phyloP scores from a whole-genome alignment of 345 rosid species.

The Sapria himalayana region DNA sequence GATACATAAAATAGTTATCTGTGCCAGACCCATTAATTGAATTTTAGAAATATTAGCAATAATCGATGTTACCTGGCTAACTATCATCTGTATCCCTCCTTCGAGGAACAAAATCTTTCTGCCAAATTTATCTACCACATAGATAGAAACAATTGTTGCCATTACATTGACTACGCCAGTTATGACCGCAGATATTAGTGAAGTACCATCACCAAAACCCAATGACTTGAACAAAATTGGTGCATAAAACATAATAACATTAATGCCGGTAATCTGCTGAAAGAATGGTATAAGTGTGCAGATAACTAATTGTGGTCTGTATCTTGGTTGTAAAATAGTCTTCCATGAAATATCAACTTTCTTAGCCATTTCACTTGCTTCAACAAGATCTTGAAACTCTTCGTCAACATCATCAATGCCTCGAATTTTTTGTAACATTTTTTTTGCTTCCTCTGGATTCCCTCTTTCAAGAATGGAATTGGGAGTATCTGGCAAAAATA shows the following conservation, averaged over 20 bases:
- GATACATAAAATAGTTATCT: no score
- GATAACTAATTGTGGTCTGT: slow-evolving; percentile 45
- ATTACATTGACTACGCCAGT: slow-evolving; percentile 42
- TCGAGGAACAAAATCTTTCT: slow-evolving; percentile 45
- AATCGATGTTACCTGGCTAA: slow-evolving; percentile 28
- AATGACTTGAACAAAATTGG: slow-evolving; percentile 56
- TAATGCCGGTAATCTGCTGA: slow-evolving; percentile 65
- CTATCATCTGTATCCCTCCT: slow-evolving; percentile 55
- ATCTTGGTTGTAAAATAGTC: slow-evolving; percentile 26
- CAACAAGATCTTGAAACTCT: slow-evolving; percentile 41
- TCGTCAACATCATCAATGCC: slow-evolving; percentile 33
- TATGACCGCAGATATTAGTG: slow-evolving; percentile 52
- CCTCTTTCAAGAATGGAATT: slow-evolving; percentile 66
- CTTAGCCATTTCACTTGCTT: slow-evolving; percentile 41
- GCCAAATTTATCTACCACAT: slow-evolving; percentile 37
- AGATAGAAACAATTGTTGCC: slow-evolving; percentile 37
- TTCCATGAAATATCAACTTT: slow-evolving; percentile 42
- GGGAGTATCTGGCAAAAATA: slow-evolving; percentile 55
- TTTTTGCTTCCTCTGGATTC: slow-evolving; percentile 28
- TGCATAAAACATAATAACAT: slow-evolving; percentile 55
- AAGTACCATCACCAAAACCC: slow-evolving; percentile 48
- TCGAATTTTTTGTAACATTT: slow-evolving; percentile 32
- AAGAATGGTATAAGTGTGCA: slow-evolving; percentile 37
- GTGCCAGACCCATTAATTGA: no score
- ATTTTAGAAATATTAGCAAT: no score